A percentile compares a stretch with the other conserved stretches of the same genome.
Evolutionary conservation across 257 asterid genomes (phyloP).

Genomic region (Mitragyna speciosa): DNA sequence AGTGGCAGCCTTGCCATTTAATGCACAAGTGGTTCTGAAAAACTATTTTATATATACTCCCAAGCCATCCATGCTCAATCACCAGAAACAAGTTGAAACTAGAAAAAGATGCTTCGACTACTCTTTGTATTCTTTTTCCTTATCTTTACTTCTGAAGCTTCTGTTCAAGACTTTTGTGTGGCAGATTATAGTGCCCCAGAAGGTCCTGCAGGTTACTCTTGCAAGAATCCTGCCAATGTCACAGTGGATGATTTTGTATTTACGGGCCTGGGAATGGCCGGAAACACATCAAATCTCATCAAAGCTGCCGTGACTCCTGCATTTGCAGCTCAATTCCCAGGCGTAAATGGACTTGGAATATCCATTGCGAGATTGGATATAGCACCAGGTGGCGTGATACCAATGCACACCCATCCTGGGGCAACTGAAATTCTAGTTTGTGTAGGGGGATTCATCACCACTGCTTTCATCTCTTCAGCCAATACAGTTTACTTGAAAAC

Average conservation of each 20-base stretch:
- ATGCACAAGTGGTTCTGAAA: background rate
- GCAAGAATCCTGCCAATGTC: constrained; percentile 56
- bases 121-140: constrained; percentile 36
- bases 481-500: constrained; percentile 53
- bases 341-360: constrained; percentile 68
- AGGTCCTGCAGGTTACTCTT: constrained; percentile 63
- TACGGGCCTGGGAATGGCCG: constrained; percentile 46
- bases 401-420: constrained; percentile 82
- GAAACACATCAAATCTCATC: constrained; percentile 67
- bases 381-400: constrained; percentile 58
- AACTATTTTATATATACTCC: background rate
- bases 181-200: constrained; percentile 49
- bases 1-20: background rate
- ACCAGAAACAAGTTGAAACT: background rate
- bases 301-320: constrained; percentile 68
- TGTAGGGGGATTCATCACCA: constrained; percentile 36
- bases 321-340: constrained; percentile 69
- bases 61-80: background rate
- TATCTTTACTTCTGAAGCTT: constrained; percentile 33
- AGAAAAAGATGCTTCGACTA: constrained; percentile 32
- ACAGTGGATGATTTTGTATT: constrained; percentile 51
- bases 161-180: constrained; percentile 69
- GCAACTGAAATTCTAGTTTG: constrained; percentile 61
- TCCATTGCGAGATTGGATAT: constrained; percentile 67
- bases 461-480: constrained; percentile 60